phyloP scores from a whole-genome alignment of 192 early-diverging fungal genomes.

The Entomortierella chlamydospora region DNA sequence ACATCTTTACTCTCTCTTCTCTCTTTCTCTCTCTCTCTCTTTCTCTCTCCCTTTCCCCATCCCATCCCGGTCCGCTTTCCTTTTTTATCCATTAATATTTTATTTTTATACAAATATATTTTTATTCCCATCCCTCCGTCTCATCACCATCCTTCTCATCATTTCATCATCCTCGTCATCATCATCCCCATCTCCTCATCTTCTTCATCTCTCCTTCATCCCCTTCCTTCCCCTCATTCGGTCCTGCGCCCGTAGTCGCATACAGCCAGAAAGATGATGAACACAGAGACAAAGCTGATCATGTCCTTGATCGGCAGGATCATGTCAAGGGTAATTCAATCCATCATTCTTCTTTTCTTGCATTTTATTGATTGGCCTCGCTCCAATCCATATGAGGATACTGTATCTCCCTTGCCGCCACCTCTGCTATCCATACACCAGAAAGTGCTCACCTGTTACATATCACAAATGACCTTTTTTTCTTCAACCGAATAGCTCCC shows the following conservation, averaged over 20 bases:
- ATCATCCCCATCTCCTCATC: neutral
- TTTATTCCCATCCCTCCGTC: no score
- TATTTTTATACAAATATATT: no score
- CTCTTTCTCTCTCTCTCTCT: no score
- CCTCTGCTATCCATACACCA: no score
- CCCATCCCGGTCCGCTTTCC: no score
- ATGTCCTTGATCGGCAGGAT: conserved; percentile 47
- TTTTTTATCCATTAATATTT: no score
- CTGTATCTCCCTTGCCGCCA: neutral
- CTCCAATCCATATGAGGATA: neutral
- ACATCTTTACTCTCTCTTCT: no score
- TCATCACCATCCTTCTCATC: no score
- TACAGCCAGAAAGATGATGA: conserved; percentile 17
- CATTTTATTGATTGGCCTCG: neutral
- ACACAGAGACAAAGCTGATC: conserved; percentile 46
- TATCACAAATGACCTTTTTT: no score
- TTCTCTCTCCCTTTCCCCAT: no score
- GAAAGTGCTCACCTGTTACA: no score
- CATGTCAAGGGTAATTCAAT: conserved; percentile 32
- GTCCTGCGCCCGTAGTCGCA: neutral
- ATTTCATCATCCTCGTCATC: neutral
- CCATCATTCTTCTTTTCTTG: neutral
- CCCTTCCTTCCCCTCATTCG: conserved; percentile 1
- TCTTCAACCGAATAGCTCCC: conserved; percentile 28
- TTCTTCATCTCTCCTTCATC: neutral